phyloP scores from a whole-genome alignment of 2,329 filamentous ascomycete genomes.

The Thelonectria discophora region DNA sequence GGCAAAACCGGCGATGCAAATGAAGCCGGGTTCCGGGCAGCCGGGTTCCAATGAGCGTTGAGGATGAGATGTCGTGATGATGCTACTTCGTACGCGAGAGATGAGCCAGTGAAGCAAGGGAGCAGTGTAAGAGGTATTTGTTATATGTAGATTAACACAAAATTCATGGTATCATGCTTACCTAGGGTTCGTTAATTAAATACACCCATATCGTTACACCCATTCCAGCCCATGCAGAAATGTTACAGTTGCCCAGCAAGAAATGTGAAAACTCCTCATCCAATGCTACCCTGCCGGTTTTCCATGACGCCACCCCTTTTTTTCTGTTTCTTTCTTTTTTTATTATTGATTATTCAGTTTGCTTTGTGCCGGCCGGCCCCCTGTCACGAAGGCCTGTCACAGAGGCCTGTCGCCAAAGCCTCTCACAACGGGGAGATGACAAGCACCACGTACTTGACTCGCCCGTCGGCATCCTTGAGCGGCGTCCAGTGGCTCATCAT shows the following conservation, averaged over 20 bases:
- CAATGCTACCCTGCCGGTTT: constrained; percentile 4
- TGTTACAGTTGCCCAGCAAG: constrained; percentile 7
- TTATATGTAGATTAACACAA: background rate
- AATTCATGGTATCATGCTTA: constrained; percentile 28
- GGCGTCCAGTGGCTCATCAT: constrained; percentile 45
- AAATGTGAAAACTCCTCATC: constrained; percentile 14
- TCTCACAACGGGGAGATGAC: constrained; percentile 27
- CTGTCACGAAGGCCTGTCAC: too few relatives aligned
- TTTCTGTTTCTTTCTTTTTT: background rate
- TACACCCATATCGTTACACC: constrained; percentile 26
- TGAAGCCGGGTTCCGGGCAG: background rate
- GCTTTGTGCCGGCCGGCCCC: too few relatives aligned
- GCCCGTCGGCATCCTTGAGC: constrained; percentile 37
- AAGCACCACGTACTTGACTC: constrained; percentile 40
- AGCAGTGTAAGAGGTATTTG: background rate
- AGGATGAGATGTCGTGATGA: background rate
- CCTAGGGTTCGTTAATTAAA: constrained; percentile 23
- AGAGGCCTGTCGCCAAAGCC: background rate
- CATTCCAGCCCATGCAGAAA: constrained; percentile 6
- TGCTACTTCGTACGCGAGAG: too few relatives aligned
- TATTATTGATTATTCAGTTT: too few relatives aligned
- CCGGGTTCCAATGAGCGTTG: background rate
- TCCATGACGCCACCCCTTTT: background rate
- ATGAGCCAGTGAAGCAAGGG: too few relatives aligned
- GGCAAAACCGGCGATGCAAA: background rate